Conservation (phyloP, 2,329 filamentous ascomycete species). For the Zopfia rhizophila region DNA sequence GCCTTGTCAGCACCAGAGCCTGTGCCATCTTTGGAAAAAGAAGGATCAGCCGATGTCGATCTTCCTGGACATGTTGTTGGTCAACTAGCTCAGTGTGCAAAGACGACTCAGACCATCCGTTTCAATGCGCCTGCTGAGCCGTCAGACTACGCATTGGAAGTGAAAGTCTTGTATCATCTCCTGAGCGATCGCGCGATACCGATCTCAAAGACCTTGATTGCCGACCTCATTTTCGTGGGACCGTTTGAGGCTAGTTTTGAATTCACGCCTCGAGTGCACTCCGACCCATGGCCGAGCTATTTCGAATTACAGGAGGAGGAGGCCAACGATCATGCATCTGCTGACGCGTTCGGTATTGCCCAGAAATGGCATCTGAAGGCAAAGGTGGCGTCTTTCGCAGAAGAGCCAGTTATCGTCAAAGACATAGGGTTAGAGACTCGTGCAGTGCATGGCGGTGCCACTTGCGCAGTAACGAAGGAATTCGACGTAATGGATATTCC, state of each 20-base stretch:
- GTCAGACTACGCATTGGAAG: conserved; percentile 73
- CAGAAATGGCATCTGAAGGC: conserved; percentile 86
- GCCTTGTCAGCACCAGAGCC: conserved; percentile 44
- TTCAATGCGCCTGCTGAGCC: conserved; percentile 56
- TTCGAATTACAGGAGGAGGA: conserved; percentile 71
- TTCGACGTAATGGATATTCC: conserved; percentile 39
- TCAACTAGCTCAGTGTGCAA: conserved; percentile 41
- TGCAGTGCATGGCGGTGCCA: conserved; percentile 69
- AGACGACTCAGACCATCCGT: conserved; percentile 46
- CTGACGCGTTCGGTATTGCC: conserved; percentile 69
- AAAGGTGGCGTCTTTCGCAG: conserved; percentile 77
- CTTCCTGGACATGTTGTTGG: conserved; percentile 52
- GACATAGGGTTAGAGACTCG: conserved; percentile 72
- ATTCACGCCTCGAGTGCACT: conserved; percentile 80
- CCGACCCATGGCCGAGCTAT: conserved; percentile 85
- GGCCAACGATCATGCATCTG: conserved; percentile 44
- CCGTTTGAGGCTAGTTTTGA: conserved; percentile 95
- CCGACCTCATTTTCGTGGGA: conserved; percentile 77
- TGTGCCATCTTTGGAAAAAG: conserved; percentile 32
- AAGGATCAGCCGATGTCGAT: conserved; percentile 36
- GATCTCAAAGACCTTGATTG: conserved; percentile 76
- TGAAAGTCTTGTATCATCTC: conserved; percentile 82
- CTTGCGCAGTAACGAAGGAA: conserved; percentile 59
- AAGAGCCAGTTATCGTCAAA: conserved; percentile 69
- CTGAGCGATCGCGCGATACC: conserved; percentile 82